Percentiles rank a stretch among this genome's conserved stretches.
These are phyloP conservation scores for Nigrospora osmanthi DNA, from an alignment of 2,329 filamentous ascomycete genomes.

Conservation along the genomic window DNA sequence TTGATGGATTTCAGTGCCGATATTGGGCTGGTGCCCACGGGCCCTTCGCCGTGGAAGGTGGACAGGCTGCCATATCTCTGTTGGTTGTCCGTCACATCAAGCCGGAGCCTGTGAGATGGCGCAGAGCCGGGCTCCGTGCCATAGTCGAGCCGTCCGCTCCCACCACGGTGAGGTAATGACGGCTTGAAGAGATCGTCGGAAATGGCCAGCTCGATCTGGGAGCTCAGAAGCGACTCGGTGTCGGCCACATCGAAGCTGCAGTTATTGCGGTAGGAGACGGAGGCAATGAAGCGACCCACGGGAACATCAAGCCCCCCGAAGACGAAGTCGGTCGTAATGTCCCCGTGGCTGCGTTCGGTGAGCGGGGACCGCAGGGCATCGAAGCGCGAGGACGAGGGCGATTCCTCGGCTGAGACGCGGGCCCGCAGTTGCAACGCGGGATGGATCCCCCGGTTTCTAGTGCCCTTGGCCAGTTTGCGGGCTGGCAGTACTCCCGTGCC, in stretches of 20 bases:
- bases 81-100: slow-evolving; percentile 50
- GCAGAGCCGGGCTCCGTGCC: slow-evolving; percentile 63
- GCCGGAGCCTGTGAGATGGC: slow-evolving; percentile 49
- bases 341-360: slow-evolving; percentile 46
- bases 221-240: slow-evolving; percentile 83
- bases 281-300: slow-evolving; percentile 73
- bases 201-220: slow-evolving; percentile 75
- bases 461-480: slow-evolving; percentile 74
- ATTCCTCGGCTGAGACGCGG: slow-evolving; percentile 61
- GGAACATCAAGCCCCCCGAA: slow-evolving; percentile 84
- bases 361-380: slow-evolving; percentile 69
- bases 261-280: slow-evolving; percentile 78
- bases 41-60: slow-evolving; percentile 77
- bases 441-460: slow-evolving; percentile 62
- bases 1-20: slow-evolving; percentile 70
- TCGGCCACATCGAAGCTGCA: slow-evolving; percentile 90
- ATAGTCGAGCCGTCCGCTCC: slow-evolving; percentile 24
- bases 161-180: slow-evolving; percentile 54
- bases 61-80: slow-evolving; percentile 86
- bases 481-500: slow-evolving; percentile 76
- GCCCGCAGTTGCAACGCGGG: slow-evolving; percentile 67
- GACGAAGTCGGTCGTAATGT: slow-evolving; percentile 66
- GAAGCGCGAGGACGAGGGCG: slow-evolving; percentile 34
- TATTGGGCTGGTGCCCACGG: slow-evolving; percentile 76
- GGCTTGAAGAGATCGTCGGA: slow-evolving; percentile 84